phyloP scores from a whole-genome alignment of 108 stramenopile genomes.

The Cyclotella choctawhatcheeana region DNA sequence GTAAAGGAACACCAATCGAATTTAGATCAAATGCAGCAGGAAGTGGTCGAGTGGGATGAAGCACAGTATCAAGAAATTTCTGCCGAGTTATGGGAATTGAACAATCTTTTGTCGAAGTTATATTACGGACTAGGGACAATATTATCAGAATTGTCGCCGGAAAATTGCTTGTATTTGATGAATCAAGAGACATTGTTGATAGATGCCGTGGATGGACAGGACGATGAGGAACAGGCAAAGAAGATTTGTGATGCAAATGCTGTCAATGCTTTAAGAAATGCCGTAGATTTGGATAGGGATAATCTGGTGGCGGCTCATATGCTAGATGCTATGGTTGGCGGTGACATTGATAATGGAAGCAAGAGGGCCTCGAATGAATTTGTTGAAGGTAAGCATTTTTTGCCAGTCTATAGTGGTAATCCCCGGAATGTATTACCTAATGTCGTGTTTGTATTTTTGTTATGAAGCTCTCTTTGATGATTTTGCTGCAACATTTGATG shows the following conservation, averaged over 20 bases:
- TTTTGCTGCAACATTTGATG: constrained; percentile 81
- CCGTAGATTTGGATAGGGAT: constrained; percentile 62
- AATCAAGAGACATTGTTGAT: constrained; percentile 65
- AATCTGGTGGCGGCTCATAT: constrained; percentile 52
- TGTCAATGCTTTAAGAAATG: constrained; percentile 67
- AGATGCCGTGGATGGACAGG: constrained; percentile 38
- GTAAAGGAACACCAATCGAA: constrained; percentile 31
- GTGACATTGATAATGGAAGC: constrained; percentile 17
- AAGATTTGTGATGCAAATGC: constrained; percentile 62
- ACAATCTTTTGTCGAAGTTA: constrained; percentile 49
- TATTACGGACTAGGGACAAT: constrained; percentile 66
- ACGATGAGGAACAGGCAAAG: constrained; percentile 34
- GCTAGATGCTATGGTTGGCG: constrained; percentile 52
- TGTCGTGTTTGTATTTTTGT: too few relatives aligned
- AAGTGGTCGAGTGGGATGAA: constrained; percentile 19
- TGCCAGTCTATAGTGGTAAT: too few relatives aligned
- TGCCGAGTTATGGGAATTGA: constrained; percentile 22
- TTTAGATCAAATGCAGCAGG: constrained; percentile 18
- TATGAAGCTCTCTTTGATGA: constrained; percentile 79
- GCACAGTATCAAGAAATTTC: constrained; percentile 8
- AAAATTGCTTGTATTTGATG: constrained; percentile 51
- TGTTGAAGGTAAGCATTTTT: constrained; percentile 33
- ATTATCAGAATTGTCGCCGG: constrained; percentile 43
- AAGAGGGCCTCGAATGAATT: constrained; percentile 73
- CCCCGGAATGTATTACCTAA: too few relatives aligned